phyloP scores from a whole-genome alignment of 2,329 filamentous ascomycete genomes.

The Colletotrichum tabaci region DNA sequence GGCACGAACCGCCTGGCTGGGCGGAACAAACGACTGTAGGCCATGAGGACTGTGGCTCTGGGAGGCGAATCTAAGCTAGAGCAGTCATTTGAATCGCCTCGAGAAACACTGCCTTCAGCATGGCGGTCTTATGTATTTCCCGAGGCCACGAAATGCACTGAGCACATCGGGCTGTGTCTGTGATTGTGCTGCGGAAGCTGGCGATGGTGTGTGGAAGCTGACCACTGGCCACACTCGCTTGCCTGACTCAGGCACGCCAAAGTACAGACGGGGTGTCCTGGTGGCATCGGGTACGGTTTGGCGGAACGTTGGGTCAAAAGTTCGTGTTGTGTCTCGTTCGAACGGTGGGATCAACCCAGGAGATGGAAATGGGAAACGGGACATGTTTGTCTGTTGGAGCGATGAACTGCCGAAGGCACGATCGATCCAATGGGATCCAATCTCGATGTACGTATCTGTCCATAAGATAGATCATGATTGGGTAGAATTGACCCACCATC shows the following conservation, averaged over 20 bases:
- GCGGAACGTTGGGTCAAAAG: not conserved
- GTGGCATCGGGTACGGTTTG: not conserved
- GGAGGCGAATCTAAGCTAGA: not conserved
- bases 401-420: not conserved
- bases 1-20: slow-evolving; percentile 18
- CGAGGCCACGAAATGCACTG: not conserved
- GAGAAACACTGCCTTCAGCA: not conserved
- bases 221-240: not conserved
- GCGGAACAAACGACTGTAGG: not conserved
- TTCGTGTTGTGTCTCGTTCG: slow-evolving; percentile 11
- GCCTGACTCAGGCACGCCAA: slow-evolving; percentile 7
- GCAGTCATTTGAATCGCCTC: not conserved
- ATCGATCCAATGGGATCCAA: not conserved
- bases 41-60: not conserved
- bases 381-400: not conserved
- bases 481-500: not conserved
- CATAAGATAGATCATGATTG: not conserved
- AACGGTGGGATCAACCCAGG: slow-evolving; percentile 12
- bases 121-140: not conserved
- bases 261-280: not conserved
- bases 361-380: not conserved
- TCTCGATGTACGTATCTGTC: not conserved
- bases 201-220: too few relatives aligned
- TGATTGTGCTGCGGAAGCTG: not conserved
- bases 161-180: too few relatives aligned